Conservation (phyloP, 257 asterid species). For the Plectranthus barbatus region DNA sequence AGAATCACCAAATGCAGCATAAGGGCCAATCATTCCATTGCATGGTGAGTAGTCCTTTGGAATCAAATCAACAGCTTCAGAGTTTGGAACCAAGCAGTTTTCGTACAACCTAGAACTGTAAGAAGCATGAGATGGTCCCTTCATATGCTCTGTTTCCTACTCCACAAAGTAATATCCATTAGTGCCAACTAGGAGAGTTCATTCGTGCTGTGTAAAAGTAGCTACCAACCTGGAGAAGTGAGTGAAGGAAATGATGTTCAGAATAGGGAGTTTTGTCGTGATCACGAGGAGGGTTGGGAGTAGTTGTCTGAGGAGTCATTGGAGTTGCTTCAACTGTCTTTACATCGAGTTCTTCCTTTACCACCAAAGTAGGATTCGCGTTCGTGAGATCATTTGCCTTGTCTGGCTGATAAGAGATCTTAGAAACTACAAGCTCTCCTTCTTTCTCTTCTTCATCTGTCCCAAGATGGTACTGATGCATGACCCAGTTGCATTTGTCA, state of each 20-base stretch:
- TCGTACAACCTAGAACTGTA: slow-evolving; percentile 22
- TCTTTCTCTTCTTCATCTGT: slow-evolving; percentile 52
- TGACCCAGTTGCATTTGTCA: slow-evolving; percentile 70
- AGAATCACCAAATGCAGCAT: not conserved
- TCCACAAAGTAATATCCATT: slow-evolving; percentile 2
- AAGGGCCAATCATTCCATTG: slow-evolving; percentile 31
- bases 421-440: slow-evolving; percentile 71
- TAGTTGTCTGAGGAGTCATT: slow-evolving; percentile 53
- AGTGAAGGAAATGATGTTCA: slow-evolving; percentile 16
- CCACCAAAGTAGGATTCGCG: slow-evolving; percentile 16
- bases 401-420: slow-evolving; percentile 56
- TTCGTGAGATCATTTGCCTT: slow-evolving; percentile 32
- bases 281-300: slow-evolving; percentile 61
- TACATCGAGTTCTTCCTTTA: slow-evolving; percentile 35
- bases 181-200: not conserved
- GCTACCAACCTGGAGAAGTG: slow-evolving; percentile 38
- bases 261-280: slow-evolving; percentile 40
- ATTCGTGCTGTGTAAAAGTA: too few relatives aligned
- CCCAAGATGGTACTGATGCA: slow-evolving; percentile 96
- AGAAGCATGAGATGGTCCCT: slow-evolving; percentile 14
- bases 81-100: slow-evolving; percentile 30
- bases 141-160: slow-evolving; percentile 35
- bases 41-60: slow-evolving; percentile 25
- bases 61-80: slow-evolving; percentile 25
- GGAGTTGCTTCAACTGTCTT: slow-evolving; percentile 38